Evolutionary conservation across 2,329 filamentous ascomycete species (phyloP).

Genomic region (Catunica adiposa): DNA sequence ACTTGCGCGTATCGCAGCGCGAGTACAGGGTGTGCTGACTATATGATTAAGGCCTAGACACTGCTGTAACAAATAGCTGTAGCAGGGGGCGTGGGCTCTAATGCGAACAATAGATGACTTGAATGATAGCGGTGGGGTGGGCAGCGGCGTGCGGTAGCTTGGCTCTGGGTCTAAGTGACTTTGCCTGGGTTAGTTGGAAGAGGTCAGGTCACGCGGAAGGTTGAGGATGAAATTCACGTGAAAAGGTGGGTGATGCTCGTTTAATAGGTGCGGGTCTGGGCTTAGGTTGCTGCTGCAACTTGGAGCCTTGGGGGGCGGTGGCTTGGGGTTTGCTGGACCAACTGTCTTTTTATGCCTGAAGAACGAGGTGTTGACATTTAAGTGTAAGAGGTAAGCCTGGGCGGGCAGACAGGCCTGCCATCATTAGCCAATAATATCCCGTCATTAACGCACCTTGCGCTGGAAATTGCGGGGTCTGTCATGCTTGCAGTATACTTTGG

Average conservation of each 20-base stretch:
- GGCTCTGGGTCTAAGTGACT: slow-evolving; percentile 3
- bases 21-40: not conserved
- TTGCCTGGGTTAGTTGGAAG: slow-evolving; percentile 11
- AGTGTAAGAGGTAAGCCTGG: too few species aligned
- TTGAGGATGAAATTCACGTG: slow-evolving; percentile 25
- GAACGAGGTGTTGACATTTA: not conserved
- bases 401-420: too few species aligned
- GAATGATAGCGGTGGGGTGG: not conserved
- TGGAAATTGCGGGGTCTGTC: not conserved
- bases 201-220: slow-evolving; percentile 24
- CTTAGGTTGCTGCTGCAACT: too few species aligned
- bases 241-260: slow-evolving; percentile 22
- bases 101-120: too few species aligned
- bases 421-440: slow-evolving; percentile 8
- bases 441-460: slow-evolving; percentile 4
- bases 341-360: not conserved
- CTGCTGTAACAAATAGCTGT: too few species aligned
- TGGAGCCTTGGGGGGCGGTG: too few species aligned
- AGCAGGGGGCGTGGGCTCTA: too few species aligned
- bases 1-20: not conserved
- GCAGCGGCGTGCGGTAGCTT: not conserved
- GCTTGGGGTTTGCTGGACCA: too few species aligned
- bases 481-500: not conserved
- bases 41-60: not conserved
- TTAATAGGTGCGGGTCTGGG: not conserved